Evolutionary conservation across 2,329 filamentous ascomycete genomes (phyloP), one percentile per base, ranked within the genome.

Genomic region (Clonostachys rosea): DNA sequence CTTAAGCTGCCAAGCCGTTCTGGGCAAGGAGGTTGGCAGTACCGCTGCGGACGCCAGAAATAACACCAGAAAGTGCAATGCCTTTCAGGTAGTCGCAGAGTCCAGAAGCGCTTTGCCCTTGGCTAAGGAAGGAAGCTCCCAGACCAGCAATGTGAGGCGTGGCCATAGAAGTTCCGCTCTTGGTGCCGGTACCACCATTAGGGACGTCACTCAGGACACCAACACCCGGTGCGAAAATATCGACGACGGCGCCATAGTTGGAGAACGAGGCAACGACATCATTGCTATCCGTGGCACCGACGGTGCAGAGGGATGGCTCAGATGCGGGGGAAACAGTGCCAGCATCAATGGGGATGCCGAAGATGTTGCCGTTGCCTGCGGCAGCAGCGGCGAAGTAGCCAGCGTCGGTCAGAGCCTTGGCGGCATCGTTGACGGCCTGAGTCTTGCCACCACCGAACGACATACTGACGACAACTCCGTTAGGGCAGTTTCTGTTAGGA

Each of bases 181-280:
- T 88, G 82, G 87, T 91, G 66, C 95, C 94, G 61, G 95, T 96
- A 95, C 94, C 99, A 68, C 94, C 96, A 56, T 94, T 97, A 60
- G 89, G 83, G 62, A 99, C 96, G 61, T 80, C 74, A 51, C 74
- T 78, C 47, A 73, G 61, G 24, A 83, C 70, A 85, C 91, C 96
- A 62, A 96, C 81, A 64, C 94, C 94, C 51, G 94, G 94, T 53
- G 91, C 94, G 63, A 99, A 99, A 79, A 99, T 96, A 73, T 99
- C 94, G 68, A 92, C 96, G 83, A 95, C 99, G 81, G 92, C 94
- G 70, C 94, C 94, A 71, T 86, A 97, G 88, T 99, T 99, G 83
- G 95, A 99, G 85, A 99, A 99, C 83, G 97, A 99, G 56, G 94
- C 94, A 73, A 95, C 92, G 78, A 90, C 89, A 66, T 99, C 94